These are phyloP conservation scores for Casuarina cunninghamiana DNA, from an alignment of 306 rosid genomes.

Conservation along the genomic window DNA sequence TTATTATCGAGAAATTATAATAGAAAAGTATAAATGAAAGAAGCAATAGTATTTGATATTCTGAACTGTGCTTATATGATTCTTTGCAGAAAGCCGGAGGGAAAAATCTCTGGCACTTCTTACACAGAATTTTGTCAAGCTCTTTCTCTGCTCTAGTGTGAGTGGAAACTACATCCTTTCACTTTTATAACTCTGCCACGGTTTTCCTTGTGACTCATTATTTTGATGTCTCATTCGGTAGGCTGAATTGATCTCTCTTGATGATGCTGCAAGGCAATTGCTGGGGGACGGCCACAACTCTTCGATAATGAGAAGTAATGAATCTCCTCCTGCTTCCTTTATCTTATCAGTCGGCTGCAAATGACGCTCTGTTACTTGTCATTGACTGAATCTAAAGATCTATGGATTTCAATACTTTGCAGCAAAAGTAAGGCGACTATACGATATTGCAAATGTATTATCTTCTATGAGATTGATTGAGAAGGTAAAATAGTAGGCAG, in stretches of 20 bases:
- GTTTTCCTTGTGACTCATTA: background rate
- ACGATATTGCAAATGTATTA: slow-evolving; percentile 91
- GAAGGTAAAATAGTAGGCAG: slow-evolving; percentile 52
- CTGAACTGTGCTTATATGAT: background rate
- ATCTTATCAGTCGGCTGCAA: background rate
- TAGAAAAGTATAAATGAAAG: background rate
- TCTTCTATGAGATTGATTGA: slow-evolving; percentile 87
- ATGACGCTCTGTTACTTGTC: too few relatives aligned
- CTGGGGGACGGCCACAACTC: slow-evolving; percentile 77
- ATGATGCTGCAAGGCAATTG: slow-evolving; percentile 81
- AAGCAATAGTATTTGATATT: background rate
- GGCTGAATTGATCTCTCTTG: slow-evolving; percentile 81
- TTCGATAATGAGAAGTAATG: slow-evolving; percentile 80
- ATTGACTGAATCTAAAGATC: slow-evolving; percentile 17
- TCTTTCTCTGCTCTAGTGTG: slow-evolving; percentile 81
- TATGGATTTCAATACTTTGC: slow-evolving; percentile 35
- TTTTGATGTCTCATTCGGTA: slow-evolving; percentile 28
- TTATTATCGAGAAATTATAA: background rate
- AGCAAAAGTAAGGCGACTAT: slow-evolving; percentile 95
- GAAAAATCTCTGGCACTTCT: slow-evolving; percentile 90
- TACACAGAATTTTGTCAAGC: slow-evolving; percentile 93
- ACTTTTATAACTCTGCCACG: background rate
- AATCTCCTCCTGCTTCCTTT: background rate
- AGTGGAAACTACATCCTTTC: slow-evolving; percentile 24
- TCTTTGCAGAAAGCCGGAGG: slow-evolving; percentile 67